phyloP scores from a whole-genome alignment of 2,329 filamentous ascomycete genomes.

The Hyphodiscus sp. region DNA sequence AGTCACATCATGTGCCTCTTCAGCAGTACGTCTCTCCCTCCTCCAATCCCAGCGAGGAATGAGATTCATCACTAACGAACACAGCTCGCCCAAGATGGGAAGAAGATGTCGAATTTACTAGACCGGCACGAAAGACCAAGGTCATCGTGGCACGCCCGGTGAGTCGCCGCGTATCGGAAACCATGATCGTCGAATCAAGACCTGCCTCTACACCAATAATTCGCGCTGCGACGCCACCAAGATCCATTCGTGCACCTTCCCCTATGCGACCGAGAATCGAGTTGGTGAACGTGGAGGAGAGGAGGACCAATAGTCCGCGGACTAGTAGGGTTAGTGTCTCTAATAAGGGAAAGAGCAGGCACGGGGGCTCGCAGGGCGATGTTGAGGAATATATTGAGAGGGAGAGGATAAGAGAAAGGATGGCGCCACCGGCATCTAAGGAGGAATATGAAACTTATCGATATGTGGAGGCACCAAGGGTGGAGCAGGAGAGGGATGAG shows the following conservation, averaged over 20 bases:
- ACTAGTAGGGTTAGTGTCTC: constrained; percentile 6
- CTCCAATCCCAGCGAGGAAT: neutral
- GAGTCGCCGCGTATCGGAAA: constrained; percentile 12
- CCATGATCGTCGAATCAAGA: constrained; percentile 6
- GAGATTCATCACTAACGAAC: neutral
- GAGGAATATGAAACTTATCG: constrained; percentile 18
- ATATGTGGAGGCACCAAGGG: constrained; percentile 17
- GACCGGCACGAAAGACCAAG: constrained; percentile 10
- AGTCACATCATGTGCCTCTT: constrained; percentile 13
- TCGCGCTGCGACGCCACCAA: neutral
- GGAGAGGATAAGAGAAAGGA: constrained; percentile 16
- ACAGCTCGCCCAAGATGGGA: constrained; percentile 19
- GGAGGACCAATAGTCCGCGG: constrained; percentile 3
- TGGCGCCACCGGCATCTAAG: constrained; percentile 2
- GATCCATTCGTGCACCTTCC: neutral
- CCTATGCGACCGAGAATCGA: constrained; percentile 11
- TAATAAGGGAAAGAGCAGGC: constrained; percentile 7
- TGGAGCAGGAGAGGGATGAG: constrained; percentile 1
- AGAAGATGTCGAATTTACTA: constrained; percentile 19
- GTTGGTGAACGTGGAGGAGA: constrained; percentile 18
- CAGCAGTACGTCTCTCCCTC: neutral
- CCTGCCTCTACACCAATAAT: neutral
- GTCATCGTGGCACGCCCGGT: neutral
- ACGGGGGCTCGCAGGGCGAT: constrained; percentile 12
- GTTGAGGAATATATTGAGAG: constrained; percentile 24